phyloP scores from a whole-genome alignment of 1,284 basidiomycete genomes.

The Papiliotrema terrestris region DNA sequence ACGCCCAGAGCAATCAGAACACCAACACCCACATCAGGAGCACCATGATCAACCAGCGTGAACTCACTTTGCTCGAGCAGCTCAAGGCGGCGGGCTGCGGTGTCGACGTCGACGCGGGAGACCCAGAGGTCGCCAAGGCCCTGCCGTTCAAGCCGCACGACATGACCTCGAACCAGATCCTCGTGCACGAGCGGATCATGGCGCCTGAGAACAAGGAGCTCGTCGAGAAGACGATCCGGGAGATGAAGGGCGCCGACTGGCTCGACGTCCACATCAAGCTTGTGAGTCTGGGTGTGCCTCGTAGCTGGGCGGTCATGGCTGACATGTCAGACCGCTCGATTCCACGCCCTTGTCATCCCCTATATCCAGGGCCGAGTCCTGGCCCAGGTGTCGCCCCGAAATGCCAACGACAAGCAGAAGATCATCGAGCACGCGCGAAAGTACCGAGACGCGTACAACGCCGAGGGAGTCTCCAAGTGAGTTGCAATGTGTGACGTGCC shows the following conservation, averaged over 20 bases:
- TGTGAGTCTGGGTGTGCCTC: slow-evolving; percentile 15
- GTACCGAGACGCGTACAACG: slow-evolving; percentile 21
- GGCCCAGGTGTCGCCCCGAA: slow-evolving; percentile 21
- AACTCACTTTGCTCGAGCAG: slow-evolving; percentile 32
- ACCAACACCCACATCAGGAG: too few relatives aligned
- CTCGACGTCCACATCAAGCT: slow-evolving; percentile 27
- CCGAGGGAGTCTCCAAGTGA: slow-evolving; percentile 23
- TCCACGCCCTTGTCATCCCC: slow-evolving; percentile 16
- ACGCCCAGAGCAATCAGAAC: too few relatives aligned
- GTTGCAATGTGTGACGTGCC: slow-evolving; percentile 1
- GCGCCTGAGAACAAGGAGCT: slow-evolving; percentile 31
- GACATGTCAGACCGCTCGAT: slow-evolving; percentile 16
- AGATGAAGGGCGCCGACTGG: slow-evolving; percentile 23
- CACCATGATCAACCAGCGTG: slow-evolving; percentile 15
- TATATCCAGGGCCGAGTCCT: slow-evolving; percentile 26
- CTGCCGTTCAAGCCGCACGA: slow-evolving; percentile 33
- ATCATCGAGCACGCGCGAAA: slow-evolving; percentile 21
- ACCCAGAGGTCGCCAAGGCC: slow-evolving; percentile 22
- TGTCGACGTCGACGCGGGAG: slow-evolving; percentile 35
- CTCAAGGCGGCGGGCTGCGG: slow-evolving; percentile 24
- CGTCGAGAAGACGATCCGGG: slow-evolving; percentile 24
- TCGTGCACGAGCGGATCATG: slow-evolving; percentile 26
- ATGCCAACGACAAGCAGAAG: slow-evolving; percentile 20
- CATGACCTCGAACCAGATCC: slow-evolving; percentile 36
- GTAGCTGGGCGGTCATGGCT: background rate